Conservation (phyloP, 2,329 filamentous ascomycete genomes). For the Amauroascus niger region DNA sequence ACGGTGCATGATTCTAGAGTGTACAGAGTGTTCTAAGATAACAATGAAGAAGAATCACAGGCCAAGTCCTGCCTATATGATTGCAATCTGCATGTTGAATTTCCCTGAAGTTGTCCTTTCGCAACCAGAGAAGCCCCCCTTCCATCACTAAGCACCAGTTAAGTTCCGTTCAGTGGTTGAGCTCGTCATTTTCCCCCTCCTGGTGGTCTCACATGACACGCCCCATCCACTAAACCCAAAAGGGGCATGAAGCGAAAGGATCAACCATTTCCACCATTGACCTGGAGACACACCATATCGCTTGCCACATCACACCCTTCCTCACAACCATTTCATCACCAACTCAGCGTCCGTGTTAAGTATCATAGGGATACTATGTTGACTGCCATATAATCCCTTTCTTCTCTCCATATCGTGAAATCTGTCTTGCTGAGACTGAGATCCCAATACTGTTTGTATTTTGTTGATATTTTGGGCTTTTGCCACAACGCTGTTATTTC, state of each 20-base stretch:
- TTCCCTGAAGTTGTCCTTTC: too few relatives aligned
- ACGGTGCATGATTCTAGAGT: slow-evolving; percentile 9
- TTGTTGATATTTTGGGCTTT: not conserved
- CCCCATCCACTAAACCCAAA: slow-evolving; percentile 1
- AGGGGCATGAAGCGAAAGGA: slow-evolving; percentile 1
- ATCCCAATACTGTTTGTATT: not conserved
- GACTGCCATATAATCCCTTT: not conserved
- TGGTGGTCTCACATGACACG: not conserved
- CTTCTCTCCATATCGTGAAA: not conserved
- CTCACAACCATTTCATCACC: too few relatives aligned
- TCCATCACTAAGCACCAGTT: too few relatives aligned
- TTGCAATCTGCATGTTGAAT: not conserved
- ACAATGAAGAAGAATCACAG: not conserved
- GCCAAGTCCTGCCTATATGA: too few relatives aligned
- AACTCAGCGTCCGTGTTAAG: too few relatives aligned
- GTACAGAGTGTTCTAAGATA: not conserved
- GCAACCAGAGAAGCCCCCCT: too few relatives aligned
- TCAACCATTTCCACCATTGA: too few relatives aligned
- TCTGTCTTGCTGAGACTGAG: not conserved
- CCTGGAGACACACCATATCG: not conserved
- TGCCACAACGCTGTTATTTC: not conserved
- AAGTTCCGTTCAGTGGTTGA: too few relatives aligned
- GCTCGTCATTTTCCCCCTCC: not conserved
- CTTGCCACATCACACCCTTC: slow-evolving; percentile 8
- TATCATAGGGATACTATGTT: not conserved